Evolutionary conservation across 1,284 basidiomycete species (phyloP).

Genomic region (Sporisorium scitamineum): DNA sequence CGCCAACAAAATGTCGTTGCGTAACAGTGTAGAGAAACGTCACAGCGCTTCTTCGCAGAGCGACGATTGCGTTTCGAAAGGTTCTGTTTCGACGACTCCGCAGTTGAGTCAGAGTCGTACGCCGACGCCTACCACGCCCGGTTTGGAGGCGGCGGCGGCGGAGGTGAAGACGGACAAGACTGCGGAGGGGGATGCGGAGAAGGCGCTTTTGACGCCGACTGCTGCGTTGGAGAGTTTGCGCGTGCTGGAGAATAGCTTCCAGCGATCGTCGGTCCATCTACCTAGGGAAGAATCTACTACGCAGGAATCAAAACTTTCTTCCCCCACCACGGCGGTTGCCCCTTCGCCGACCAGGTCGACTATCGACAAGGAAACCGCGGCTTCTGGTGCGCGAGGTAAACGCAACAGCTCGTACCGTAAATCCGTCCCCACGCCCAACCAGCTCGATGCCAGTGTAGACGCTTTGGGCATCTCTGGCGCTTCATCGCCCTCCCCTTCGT

Average conservation of each 20-base stretch:
- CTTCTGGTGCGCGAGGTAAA: conserved; percentile 1
- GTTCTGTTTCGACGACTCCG: conserved; percentile 12
- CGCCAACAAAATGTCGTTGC: background rate
- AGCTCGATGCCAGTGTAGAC: background rate
- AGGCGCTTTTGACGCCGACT: conserved; percentile 9
- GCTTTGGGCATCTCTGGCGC: conserved; percentile 6
- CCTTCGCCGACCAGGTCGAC: conserved; percentile 4
- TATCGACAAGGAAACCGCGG: background rate
- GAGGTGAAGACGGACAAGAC: background rate
- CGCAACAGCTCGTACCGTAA: conserved; percentile 36
- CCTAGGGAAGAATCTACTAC: conserved; percentile 3
- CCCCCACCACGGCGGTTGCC: conserved; percentile 9
- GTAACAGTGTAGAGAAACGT: background rate
- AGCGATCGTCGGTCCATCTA: conserved; percentile 1
- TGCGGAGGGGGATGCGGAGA: background rate
- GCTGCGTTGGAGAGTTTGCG: conserved; percentile 33
- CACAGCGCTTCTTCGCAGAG: conserved; percentile 9
- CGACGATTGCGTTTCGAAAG: conserved; percentile 6
- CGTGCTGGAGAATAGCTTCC: conserved; percentile 22
- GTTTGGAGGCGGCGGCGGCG: background rate
- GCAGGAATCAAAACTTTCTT: conserved; percentile 16
- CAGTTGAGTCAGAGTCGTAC: conserved; percentile 28
- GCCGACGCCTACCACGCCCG: conserved; percentile 17
- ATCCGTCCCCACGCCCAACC: conserved; percentile 26
- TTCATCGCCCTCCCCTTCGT: no score